These are phyloP conservation scores for Xylaria telfairii DNA, from an alignment of 495 filamentous ascomycete genomes.

Conservation along the genomic window DNA sequence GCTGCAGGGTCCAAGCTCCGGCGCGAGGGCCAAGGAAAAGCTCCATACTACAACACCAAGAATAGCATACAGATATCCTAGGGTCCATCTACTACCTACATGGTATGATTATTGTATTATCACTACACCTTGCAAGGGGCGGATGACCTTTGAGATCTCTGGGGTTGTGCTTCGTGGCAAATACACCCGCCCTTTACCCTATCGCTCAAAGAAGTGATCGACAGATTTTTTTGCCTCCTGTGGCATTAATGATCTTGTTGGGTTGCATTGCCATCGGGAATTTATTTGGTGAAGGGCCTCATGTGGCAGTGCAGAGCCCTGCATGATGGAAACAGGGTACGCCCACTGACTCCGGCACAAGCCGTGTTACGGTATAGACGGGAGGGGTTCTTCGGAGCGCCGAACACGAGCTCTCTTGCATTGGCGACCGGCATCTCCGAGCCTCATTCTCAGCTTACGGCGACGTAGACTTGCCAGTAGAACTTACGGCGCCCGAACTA, in stretches of 20 bases:
- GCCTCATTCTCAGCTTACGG: neutral
- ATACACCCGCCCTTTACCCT: neutral
- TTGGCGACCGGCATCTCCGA: slow-evolving; percentile 15
- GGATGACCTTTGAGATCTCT: slow-evolving; percentile 4
- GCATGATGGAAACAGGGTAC: slow-evolving; percentile 17
- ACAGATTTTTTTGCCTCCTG: neutral
- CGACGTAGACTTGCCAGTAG: slow-evolving; percentile 1
- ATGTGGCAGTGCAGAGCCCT: slow-evolving; percentile 26
- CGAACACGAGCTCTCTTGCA: slow-evolving; percentile 25
- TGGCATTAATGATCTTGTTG: slow-evolving; percentile 17
- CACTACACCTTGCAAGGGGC: slow-evolving; percentile 6
- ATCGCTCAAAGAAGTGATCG: slow-evolving; percentile 17
- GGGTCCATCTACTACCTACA: neutral
- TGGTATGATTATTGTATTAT: slow-evolving; percentile 10
- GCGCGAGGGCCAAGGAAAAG: neutral
- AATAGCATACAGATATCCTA: slow-evolving; percentile 14
- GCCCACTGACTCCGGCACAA: slow-evolving; percentile 5
- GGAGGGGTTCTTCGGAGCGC: slow-evolving; percentile 18
- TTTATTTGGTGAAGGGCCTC: slow-evolving; percentile 18
- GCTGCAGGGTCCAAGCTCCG: slow-evolving; percentile 13
- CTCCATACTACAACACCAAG: slow-evolving; percentile 9
- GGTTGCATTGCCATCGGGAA: slow-evolving; percentile 22
- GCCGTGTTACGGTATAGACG: slow-evolving; percentile 15
- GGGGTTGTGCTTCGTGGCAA: slow-evolving; percentile 3
- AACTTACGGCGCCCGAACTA: slow-evolving; percentile 7